Base-by-base conservation (phyloP, 2,329 filamentous ascomycete species). In the Penicillium thymicola region DNA sequence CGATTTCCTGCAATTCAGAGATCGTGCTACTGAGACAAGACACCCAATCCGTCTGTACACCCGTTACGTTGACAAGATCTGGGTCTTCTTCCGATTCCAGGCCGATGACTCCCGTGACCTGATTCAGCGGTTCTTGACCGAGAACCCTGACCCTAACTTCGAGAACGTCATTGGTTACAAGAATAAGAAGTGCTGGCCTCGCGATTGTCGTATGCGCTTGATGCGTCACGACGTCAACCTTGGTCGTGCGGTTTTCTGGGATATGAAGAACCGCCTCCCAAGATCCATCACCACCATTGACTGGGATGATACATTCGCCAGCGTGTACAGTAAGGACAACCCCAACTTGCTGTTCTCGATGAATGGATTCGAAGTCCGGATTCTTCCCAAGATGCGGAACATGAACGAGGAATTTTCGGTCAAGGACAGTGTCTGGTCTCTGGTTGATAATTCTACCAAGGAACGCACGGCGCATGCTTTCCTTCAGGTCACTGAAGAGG, bases 201-300 rank as follows among this genome's bases (percentile, higher is more conserved):
- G 94, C 67, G 94, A 99, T 72, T 97, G 92, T 25, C 86, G 94
- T 49, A 99, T 99, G 95, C 88, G 95, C 44, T 78, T 99, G 67
- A 99, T 99, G 94, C 87, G 94, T 61, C 94, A 99, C 75, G 94
- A 99, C 76, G 95, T 99, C 64, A 97, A 99, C 67, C 86, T 99
- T 41, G 94, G 95, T 41, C 88, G 95, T 58, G 95, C 95, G 57
- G 94, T 97, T 2, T 99, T 99, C 79, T 99, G 94, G 94, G 93
- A 99, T 71, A 77, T 99, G 73, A 97, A 99, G 83, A 99, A 99
- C 74, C 87, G 94, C 40, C 80, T 99, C 54, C 95, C 94, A 25
- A 85, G 94, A 65, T 97, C 92, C 2, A 87, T 99, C 43, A 99
- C 94, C 0, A 99, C 94, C 0, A 95, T 99, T 57, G 94, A 99